Evolutionary conservation across 805 yeast species (phyloP).

Genomic region (Myxozyma geophila): DNA sequence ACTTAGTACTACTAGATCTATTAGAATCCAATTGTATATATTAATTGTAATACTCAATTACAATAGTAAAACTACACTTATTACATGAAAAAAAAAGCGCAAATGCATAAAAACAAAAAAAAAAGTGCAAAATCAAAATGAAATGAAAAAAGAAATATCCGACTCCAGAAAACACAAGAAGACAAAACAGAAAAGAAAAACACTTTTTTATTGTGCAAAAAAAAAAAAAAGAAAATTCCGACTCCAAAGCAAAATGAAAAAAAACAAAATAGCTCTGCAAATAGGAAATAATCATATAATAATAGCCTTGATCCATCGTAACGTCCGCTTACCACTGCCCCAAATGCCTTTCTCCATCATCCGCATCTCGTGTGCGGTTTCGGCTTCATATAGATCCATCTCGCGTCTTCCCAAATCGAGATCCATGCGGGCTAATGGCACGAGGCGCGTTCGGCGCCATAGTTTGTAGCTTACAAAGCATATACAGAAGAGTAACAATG

Average conservation of each 20-base stretch:
- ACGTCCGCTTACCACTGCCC: constrained; percentile 14
- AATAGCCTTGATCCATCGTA: constrained; percentile 23
- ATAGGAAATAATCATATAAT: constrained; percentile 1
- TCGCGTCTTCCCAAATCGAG: constrained; percentile 85
- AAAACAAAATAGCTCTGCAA: background rate
- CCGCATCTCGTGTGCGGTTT: constrained; percentile 30
- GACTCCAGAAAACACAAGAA: background rate
- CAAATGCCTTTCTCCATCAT: constrained; percentile 27
- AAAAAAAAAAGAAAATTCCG: background rate
- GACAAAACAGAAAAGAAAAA: background rate
- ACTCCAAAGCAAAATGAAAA: background rate
- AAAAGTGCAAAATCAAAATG: background rate
- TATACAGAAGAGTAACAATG: constrained; percentile 56
- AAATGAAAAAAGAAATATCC: background rate
- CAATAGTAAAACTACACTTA: no score
- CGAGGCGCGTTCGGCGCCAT: constrained; percentile 64
- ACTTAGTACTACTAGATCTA: no score
- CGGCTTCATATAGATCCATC: constrained; percentile 59
- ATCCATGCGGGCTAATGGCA: constrained; percentile 73
- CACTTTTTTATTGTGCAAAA: background rate
- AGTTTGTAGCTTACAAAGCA: constrained; percentile 62
- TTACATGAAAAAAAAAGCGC: background rate
- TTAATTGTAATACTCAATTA: no score
- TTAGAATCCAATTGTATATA: no score
- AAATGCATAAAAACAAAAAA: background rate